Conservation (phyloP, 2,329 filamentous ascomycete species). For the Trichophyton rubrum region DNA sequence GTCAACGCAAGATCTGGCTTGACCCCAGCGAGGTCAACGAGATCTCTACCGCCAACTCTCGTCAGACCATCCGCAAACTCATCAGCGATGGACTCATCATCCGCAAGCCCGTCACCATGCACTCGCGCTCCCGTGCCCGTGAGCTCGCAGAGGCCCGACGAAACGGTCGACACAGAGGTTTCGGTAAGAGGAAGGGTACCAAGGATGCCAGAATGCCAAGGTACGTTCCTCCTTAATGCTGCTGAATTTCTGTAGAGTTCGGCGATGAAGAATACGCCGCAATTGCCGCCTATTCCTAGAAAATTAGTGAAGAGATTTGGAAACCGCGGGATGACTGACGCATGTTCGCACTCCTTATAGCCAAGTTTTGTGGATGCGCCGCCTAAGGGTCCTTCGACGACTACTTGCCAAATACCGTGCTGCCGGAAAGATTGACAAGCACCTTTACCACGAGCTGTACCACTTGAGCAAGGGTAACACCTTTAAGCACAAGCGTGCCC, state of each 20-base stretch:
- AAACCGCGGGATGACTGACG: not conserved
- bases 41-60: conserved; percentile 99
- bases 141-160: conserved; percentile 89
- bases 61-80: conserved; percentile 99
- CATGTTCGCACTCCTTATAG: conserved; percentile 36
- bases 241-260: not conserved
- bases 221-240: conserved; percentile 45
- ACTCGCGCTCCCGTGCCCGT: conserved; percentile 92
- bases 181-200: conserved; percentile 99
- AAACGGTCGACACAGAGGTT: conserved; percentile 94
- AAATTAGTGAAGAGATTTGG: not conserved
- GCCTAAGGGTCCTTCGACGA: conserved; percentile 96
- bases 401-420: conserved; percentile 99
- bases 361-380: conserved; percentile 99
- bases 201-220: conserved; percentile 98
- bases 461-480: conserved; percentile 99
- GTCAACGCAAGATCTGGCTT: conserved; percentile 99
- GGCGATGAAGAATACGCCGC: not conserved
- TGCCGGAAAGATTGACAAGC: conserved; percentile 99
- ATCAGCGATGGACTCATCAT: conserved; percentile 99
- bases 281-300: not conserved
- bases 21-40: conserved; percentile 98
- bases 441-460: conserved; percentile 99
- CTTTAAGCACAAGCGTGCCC: conserved; percentile 99
- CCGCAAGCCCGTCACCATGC: conserved; percentile 99